Conservation (phyloP, 768 basidiomycete genomes). For the Termitomyces sp. region DNA sequence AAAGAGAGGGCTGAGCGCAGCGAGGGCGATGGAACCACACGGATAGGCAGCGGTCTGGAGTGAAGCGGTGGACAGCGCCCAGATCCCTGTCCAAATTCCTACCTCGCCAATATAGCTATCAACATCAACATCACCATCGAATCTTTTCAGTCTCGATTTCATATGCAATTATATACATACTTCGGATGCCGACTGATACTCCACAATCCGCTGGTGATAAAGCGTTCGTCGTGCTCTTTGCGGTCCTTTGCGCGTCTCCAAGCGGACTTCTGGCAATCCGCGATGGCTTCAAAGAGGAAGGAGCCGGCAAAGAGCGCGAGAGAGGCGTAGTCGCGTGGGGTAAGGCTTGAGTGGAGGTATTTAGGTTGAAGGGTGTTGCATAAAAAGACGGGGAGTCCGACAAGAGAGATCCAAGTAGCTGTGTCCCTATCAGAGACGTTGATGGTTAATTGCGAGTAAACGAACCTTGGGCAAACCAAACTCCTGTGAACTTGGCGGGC, state of each 20-base stretch:
- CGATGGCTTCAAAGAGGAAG: constrained; percentile 42
- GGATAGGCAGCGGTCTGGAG: neutral
- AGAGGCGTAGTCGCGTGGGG: neutral
- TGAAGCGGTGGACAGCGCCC: neutral
- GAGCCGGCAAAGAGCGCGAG: neutral
- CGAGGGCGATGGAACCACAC: neutral
- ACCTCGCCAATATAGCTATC: neutral
- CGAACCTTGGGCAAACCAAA: neutral
- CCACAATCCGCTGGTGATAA: constrained; percentile 70
- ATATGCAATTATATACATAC: constrained; percentile 31
- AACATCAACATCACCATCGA: neutral
- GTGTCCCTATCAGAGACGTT: neutral
- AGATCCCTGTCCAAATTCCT: neutral
- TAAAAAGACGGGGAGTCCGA: neutral
- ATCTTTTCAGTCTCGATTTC: neutral
- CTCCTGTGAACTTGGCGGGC: neutral
- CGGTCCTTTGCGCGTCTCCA: constrained; percentile 59
- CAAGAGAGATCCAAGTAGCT: neutral
- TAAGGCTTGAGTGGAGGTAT: neutral
- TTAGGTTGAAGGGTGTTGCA: neutral
- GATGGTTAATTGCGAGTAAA: neutral
- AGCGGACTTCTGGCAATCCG: constrained; percentile 60
- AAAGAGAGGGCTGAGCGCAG: neutral
- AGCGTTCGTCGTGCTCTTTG: constrained; percentile 67
- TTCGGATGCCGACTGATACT: constrained; percentile 68